Conservation (phyloP, 176 grass and related monocot species). For the Urochloa ruziziensis region DNA sequence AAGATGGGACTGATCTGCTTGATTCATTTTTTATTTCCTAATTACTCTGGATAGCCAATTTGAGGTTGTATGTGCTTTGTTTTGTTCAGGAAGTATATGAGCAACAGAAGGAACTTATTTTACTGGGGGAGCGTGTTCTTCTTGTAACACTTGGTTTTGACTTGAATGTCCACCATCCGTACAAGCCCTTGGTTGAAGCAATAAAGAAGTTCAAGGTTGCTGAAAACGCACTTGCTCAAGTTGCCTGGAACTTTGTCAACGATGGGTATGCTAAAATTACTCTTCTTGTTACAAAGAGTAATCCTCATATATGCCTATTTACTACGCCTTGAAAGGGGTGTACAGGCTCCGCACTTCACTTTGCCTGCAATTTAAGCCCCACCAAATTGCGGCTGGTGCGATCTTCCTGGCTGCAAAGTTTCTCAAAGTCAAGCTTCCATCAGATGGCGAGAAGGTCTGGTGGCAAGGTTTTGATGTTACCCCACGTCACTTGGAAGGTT, state of each 20-base stretch:
- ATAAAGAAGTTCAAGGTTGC: conserved; percentile 90
- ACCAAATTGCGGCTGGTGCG: conserved; percentile 92
- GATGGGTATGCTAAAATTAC: conserved; percentile 89
- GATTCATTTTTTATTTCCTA: not conserved
- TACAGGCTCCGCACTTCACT: conserved; percentile 94
- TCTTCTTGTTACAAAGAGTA: conserved; percentile 50
- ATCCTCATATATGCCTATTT: conserved; percentile 56
- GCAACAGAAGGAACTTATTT: conserved; percentile 94
- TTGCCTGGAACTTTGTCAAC: conserved; percentile 99
- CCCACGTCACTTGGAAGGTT: conserved; percentile 93
- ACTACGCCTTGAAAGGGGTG: conserved; percentile 63
- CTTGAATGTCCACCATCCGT: conserved; percentile 82
- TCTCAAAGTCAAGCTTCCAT: conserved; percentile 97
- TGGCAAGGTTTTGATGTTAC: conserved; percentile 99
- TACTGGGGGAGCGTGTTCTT: conserved; percentile 78
- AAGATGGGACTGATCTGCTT: not conserved
- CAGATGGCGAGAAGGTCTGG: conserved; percentile 92
- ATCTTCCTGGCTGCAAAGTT: conserved; percentile 97
- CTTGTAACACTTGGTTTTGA: conserved; percentile 91
- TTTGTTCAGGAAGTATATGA: conserved; percentile 87
- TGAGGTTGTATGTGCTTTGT: not conserved
- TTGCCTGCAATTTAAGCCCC: conserved; percentile 96
- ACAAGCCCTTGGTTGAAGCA: conserved; percentile 90
- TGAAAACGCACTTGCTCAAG: conserved; percentile 94
- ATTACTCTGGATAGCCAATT: not conserved